These are phyloP conservation scores for Heterobasidion irregulare DNA, from an alignment of 1,284 basidiomycete species.

Conservation along the genomic window DNA sequence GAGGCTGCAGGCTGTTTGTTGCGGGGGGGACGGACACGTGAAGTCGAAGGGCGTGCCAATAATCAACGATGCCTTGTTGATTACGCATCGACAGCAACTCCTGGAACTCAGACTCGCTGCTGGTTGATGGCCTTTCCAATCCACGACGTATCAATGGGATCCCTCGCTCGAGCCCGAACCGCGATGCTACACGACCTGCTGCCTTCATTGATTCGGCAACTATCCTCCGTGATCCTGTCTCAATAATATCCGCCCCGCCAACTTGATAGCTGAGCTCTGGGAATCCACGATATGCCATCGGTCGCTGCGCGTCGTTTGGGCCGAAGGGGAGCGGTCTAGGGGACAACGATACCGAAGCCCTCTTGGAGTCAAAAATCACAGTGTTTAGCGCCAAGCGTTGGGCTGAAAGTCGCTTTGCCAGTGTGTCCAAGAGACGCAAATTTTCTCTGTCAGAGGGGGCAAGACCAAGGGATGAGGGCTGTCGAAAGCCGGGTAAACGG, in stretches of 20 bases:
- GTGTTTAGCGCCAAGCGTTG: conserved; percentile 2
- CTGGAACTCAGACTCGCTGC: conserved; percentile 24
- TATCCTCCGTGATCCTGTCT: conserved; percentile 39
- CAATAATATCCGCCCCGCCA: conserved; percentile 13
- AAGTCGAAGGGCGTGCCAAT: conserved; percentile 22
- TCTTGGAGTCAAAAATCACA: conserved; percentile 4
- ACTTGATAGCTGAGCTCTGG: conserved; percentile 47
- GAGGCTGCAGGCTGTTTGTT: conserved; percentile 43
- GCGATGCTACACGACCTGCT: conserved; percentile 72
- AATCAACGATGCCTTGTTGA: conserved; percentile 31
- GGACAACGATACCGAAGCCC: background rate
- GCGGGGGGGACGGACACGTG: conserved; percentile 28
- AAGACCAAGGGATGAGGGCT: background rate
- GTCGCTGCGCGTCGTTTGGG: conserved; percentile 12
- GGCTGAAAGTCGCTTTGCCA: conserved; percentile 3
- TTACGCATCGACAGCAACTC: conserved; percentile 31
- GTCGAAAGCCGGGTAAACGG: background rate
- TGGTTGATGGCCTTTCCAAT: conserved; percentile 28
- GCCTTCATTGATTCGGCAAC: conserved; percentile 84
- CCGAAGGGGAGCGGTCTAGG: conserved; percentile 15
- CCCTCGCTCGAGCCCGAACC: conserved; percentile 54
- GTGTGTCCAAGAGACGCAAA: background rate
- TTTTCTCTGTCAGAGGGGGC: background rate
- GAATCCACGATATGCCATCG: conserved; percentile 42
- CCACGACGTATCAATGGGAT: conserved; percentile 66